Evolutionary conservation across 2,329 filamentous ascomycete species (phyloP), one percentile per base, ranked within the genome.

Genomic region (Fusarium papillatum): DNA sequence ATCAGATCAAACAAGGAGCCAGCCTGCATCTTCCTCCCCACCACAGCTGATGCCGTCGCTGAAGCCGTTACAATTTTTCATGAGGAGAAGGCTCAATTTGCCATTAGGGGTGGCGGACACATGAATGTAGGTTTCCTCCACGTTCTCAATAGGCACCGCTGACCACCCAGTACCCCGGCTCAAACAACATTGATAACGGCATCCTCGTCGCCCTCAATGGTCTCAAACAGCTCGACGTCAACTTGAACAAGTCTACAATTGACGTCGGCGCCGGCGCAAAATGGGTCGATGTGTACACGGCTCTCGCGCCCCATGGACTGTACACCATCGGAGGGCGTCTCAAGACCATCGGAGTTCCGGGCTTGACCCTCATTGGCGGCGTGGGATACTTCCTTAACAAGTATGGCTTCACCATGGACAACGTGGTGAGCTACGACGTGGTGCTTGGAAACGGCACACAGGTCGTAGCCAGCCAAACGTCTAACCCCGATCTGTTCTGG

Each of bases 401-500:
- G 62, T 74, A 77, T 55, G 80, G 80, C 29, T 78, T 76, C 64
- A 63, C 75, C 4, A 75, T 75, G 48, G 79, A 81, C 57, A 80
- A 79, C 41, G 76, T 82, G 4, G 29, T 76, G 26, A 81, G 81
- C 48, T 86, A 82, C 67, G 81, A 87, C 66, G 81, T 88, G 16
- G 86, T 88, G 5, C 82, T 87, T 1, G 82, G 84, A 0, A 80
- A 81, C 66, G 86, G 87, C 11, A 65, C 73, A 2, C 81, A 88
- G n/a, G 78, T 87, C 7, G 82, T 83, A 7, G 86, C 84, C 8
- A 85, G 81, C 29, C 74, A 73, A 1, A 71, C 80, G 6, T 77
- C 81, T 5, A 81, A 87, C 72, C 38, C 78, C 0, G 82, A 84
- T 48, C 78, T 85, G 1, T 84, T 81, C 78, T 80, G 80, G 76